Base-by-base conservation (phyloP, 139 green algal genomes). In the Helicosporidium sp. region DNA sequence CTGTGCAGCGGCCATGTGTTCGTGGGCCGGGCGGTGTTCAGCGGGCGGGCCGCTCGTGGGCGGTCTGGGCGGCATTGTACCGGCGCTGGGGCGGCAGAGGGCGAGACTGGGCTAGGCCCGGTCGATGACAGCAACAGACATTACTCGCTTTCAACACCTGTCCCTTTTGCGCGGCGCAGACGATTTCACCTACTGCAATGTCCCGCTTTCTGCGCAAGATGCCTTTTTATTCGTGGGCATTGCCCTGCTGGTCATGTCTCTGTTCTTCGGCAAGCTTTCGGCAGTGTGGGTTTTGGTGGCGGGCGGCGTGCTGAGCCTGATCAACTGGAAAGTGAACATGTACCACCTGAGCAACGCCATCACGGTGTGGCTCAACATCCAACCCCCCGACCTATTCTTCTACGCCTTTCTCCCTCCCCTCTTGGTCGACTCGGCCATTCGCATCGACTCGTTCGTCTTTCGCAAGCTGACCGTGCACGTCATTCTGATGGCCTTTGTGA, bases 371-470 rank as follows among this genome's bases (percentile, higher is more conserved):
- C 41, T 64, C 2, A 40, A 37, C 13, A 61, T 72, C 17, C 41
- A 70, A 43, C 79, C 79, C 0, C 53, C 65, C 27, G 72, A 79
- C 41, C 63, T 85, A 28, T 92, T 92, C 58, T 77, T 89, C 43
- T 92, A 79, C 39, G 66, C 84, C 23, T 93, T 93, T 55, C 60
- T 93, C 54, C 82, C 82, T 25, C 69, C 69, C 1, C 62, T 77
- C 26, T 37, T 75, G 18, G 46, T 75, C 26, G 69, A 77, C 20
- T 39, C 48, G 6, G 61, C 65, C 17, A 70, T 75, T 5, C 51
- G 54, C 20, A 83, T 93, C 7, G 82, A 93, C 54, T 91, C 80
- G 44, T 93, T 79, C 64, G 67, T 92, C 51, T 82, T 93, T 43
- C 41, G 48, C 22, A 68, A 68, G 53, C 36, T 60, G 20, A 48